These are phyloP conservation scores for Hypoxylon fuscum DNA, from an alignment of 495 filamentous ascomycete species.

Conservation along the genomic window DNA sequence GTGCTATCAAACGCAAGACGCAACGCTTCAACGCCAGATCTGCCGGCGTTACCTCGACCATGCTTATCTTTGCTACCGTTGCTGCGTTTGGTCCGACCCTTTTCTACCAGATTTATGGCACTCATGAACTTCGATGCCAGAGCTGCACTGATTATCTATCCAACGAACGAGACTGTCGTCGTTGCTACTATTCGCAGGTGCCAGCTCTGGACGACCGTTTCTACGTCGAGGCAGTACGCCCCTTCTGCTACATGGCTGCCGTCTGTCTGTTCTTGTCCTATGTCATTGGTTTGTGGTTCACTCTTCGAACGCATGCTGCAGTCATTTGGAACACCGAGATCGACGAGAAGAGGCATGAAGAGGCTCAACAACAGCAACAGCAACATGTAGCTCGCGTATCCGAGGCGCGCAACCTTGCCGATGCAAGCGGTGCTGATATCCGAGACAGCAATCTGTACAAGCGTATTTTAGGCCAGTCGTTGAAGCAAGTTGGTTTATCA, in stretches of 20 bases:
- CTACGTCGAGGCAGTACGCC: conserved; percentile 87
- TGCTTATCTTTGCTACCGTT: conserved; percentile 96
- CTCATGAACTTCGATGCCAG: conserved; percentile 91
- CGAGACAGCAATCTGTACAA: conserved; percentile 92
- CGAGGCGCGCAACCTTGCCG: conserved; percentile 54
- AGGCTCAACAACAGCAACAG: conserved; percentile 42
- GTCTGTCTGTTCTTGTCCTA: conserved; percentile 90
- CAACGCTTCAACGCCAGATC: conserved; percentile 98
- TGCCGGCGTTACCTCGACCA: conserved; percentile 96
- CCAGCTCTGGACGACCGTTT: conserved; percentile 88
- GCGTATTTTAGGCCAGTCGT: conserved; percentile 87
- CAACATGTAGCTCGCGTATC: conserved; percentile 46
- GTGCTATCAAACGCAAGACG: conserved; percentile 96
- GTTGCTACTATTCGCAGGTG: conserved; percentile 91
- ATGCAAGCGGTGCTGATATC: conserved; percentile 62
- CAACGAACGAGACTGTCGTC: conserved; percentile 74
- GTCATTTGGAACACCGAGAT: conserved; percentile 92
- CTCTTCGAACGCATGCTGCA: conserved; percentile 92
- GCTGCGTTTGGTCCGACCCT: conserved; percentile 96
- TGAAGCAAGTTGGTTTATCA: conserved; percentile 77
- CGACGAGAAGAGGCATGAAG: conserved; percentile 80
- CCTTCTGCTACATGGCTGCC: conserved; percentile 90
- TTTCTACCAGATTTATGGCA: conserved; percentile 99
- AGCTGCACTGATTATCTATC: conserved; percentile 66
- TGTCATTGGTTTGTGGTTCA: conserved; percentile 94